phyloP scores from a whole-genome alignment of 192 early-diverging fungal genomes.

The Lobosporangium transversale region DNA sequence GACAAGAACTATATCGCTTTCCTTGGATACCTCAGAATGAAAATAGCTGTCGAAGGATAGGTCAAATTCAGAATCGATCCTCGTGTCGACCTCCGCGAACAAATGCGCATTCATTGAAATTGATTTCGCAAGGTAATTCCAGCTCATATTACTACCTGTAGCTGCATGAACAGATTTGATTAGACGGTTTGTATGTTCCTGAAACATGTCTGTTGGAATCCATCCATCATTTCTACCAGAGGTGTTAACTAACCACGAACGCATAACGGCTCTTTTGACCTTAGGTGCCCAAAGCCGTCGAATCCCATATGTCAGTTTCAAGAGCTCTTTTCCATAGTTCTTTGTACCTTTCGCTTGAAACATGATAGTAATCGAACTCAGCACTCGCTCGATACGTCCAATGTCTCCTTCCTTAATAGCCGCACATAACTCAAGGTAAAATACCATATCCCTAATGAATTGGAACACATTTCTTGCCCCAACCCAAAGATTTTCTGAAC shows the following conservation, averaged over 20 bases:
- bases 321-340: slow-evolving; percentile 17
- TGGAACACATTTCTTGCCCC: no score
- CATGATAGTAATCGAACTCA: no score
- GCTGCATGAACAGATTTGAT: not conserved
- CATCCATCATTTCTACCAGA: not conserved
- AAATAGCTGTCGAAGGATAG: not conserved
- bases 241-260: slow-evolving; percentile 17
- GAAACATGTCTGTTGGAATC: slow-evolving; percentile 16
- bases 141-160: not conserved
- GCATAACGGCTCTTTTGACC: slow-evolving; percentile 5
- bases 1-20: not conserved
- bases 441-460: no score
- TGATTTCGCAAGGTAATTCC: no score
- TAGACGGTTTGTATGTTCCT: slow-evolving; percentile 13
- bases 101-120: not conserved
- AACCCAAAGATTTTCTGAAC: no score
- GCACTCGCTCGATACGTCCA: no score
- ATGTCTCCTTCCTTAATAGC: no score
- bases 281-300: not conserved
- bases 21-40: not conserved
- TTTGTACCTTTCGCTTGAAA: slow-evolving; percentile 5
- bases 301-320: not conserved
- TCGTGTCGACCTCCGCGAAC: not conserved
- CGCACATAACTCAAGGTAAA: no score
- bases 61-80: not conserved